Evolutionary conservation across 2,329 filamentous ascomycete species (phyloP), one percentile per base, ranked within the genome.

Genomic region (Davidsoniella neocaledoniae): DNA sequence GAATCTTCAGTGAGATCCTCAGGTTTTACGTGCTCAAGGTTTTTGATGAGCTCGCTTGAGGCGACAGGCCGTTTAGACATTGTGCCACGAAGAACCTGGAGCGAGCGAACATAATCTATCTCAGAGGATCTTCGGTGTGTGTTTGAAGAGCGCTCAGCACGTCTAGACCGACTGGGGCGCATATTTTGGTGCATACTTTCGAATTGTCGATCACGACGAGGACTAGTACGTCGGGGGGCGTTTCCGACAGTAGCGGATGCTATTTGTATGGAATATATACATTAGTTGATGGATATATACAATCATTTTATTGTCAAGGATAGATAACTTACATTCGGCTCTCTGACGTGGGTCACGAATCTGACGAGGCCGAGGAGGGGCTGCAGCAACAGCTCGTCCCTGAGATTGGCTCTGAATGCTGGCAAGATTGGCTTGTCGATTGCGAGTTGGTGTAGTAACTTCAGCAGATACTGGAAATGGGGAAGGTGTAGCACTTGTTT

Each of bases 11-110:
- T 58, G 2, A 77, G 59, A 7, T 66, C 66, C 1, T 64, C 58
- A 14, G 73, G 59, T 4, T 66, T 58, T 3, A 77, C 66, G 44
- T 61, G 67, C 54, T 72, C 59, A 2, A 77, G 60, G 5, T 70
- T 67, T 10, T 62, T 59, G 10, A 76, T 58, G 2, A 71, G 70
- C 14, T 58, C 59, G 53, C 63, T 68, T 0, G 71, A 74, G 2
- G 71, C 71, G 5, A 74, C 66, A 54, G 66, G 62, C 56, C 69
- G 71, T 38, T 60, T 67, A 0, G 62, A 57, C 19, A 66, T 53
- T 6, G 66, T 61, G 14, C 70, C 70, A 40, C 72, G 68, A 33
- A 71, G 56, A 5, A 73, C 49, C 56, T 75, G 72, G 12, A 33
- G 29, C 29, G 29, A 33, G 29, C 53, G 48, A 29, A 54, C 40